Conservation (phyloP, 768 basidiomycete species). For the Pholiota conissans region DNA sequence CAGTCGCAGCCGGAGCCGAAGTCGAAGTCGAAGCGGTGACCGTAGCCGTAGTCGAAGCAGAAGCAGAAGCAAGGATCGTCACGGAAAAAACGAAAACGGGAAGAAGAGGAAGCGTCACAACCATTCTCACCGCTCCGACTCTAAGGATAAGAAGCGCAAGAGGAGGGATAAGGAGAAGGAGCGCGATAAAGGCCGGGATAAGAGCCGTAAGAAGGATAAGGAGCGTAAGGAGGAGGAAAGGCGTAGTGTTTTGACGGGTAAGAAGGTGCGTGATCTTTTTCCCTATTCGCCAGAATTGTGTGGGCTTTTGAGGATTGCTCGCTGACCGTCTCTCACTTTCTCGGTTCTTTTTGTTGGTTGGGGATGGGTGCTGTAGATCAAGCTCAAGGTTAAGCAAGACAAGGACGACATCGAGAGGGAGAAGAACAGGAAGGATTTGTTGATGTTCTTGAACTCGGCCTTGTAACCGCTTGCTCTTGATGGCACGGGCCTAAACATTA, state of each 20-base stretch:
- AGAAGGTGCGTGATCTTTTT: constrained; percentile 41
- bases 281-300: background rate
- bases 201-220: constrained; percentile 34
- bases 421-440: constrained; percentile 50
- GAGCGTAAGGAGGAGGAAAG: constrained; percentile 43
- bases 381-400: constrained; percentile 63
- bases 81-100: background rate
- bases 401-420: constrained; percentile 57
- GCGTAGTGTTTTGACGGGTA: constrained; percentile 59
- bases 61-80: background rate
- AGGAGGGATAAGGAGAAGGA: constrained; percentile 21
- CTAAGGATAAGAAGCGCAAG: constrained; percentile 25
- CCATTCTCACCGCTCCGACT: constrained; percentile 13
- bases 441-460: constrained; percentile 58
- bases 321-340: too few relatives aligned
- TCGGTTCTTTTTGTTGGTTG: background rate
- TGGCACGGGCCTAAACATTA: too few relatives aligned
- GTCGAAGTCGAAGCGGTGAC: background rate
- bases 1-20: background rate
- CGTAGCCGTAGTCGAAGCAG: constrained; percentile 2
- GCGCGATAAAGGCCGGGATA: constrained; percentile 27
- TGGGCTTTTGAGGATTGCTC: background rate
- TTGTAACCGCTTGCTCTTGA: too few relatives aligned
- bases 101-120: constrained; percentile 10
- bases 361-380: constrained; percentile 42